Evolutionary conservation across 2,329 filamentous ascomycete species (phyloP).

Genomic region (Aspergillus novofumigatus): DNA sequence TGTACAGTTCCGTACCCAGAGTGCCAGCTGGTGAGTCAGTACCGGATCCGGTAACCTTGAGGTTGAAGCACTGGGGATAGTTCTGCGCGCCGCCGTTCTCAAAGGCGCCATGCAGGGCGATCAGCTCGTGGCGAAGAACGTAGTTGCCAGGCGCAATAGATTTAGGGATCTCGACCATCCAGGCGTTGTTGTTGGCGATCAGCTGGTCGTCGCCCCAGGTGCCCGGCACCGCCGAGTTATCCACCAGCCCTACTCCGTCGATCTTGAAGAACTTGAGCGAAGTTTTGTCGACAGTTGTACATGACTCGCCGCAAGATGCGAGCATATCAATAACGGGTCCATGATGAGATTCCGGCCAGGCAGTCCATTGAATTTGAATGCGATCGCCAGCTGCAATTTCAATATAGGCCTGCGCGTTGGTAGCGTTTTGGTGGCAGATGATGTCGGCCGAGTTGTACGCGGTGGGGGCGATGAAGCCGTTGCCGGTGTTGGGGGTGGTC

Average conservation of each 20-base stretch:
- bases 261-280: constrained; percentile 60
- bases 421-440: constrained; percentile 57
- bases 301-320: constrained; percentile 53
- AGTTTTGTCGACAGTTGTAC: constrained; percentile 48
- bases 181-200: constrained; percentile 46
- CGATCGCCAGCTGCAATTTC: constrained; percentile 55
- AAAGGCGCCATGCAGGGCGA: constrained; percentile 45
- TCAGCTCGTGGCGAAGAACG: constrained; percentile 50
- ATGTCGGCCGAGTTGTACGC: constrained; percentile 46
- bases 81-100: constrained; percentile 44
- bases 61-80: constrained; percentile 54
- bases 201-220: constrained; percentile 53
- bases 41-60: constrained; percentile 54
- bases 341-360: constrained; percentile 61
- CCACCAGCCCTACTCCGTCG: constrained; percentile 48
- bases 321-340: constrained; percentile 61
- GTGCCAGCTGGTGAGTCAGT: constrained; percentile 43
- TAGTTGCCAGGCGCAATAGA: constrained; percentile 46
- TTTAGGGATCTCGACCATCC: constrained; percentile 43
- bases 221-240: constrained; percentile 38
- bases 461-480: constrained; percentile 47
- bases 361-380: constrained; percentile 56
- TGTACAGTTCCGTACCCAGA: constrained; percentile 52
- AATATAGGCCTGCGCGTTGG: constrained; percentile 46
- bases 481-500: constrained; percentile 48